These are phyloP conservation scores for Salix purpurea DNA, from an alignment of 345 rosid species.

Conservation along the genomic window DNA sequence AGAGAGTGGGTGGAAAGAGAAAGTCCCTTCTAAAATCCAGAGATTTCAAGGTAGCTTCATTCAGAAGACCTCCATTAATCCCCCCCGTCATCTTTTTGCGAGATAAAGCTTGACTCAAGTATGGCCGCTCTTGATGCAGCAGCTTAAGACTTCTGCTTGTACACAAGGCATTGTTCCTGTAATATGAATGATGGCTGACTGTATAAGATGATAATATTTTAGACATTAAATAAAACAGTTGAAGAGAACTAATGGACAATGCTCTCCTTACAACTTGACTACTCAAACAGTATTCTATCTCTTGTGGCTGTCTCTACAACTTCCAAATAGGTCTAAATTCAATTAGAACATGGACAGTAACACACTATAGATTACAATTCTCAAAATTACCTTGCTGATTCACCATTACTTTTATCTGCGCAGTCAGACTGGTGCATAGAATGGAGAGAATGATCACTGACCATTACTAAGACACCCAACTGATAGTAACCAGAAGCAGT, in stretches of 20 bases:
- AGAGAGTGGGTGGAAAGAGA: slow-evolving; percentile 69
- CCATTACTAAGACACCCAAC: slow-evolving; percentile 76
- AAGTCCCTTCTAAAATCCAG: slow-evolving; percentile 67
- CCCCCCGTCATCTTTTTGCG: slow-evolving; percentile 86
- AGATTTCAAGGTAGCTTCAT: slow-evolving; percentile 63
- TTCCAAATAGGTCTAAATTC: neutral
- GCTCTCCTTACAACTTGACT: neutral
- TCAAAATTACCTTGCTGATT: slow-evolving; percentile 52
- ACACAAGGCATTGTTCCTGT: slow-evolving; percentile 49
- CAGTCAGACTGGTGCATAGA: slow-evolving; percentile 39
- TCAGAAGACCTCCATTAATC: slow-evolving; percentile 81
- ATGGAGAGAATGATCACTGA: slow-evolving; percentile 52
- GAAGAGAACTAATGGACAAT: neutral
- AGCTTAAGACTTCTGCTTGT: slow-evolving; percentile 43
- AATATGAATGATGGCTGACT: slow-evolving; percentile 17
- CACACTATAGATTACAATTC: neutral
- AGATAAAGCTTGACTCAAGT: slow-evolving; percentile 59
- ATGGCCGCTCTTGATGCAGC: slow-evolving; percentile 52
- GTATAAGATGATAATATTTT: slow-evolving; percentile 3
- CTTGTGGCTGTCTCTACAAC: neutral
- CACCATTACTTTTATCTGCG: slow-evolving; percentile 40
- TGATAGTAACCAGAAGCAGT: slow-evolving; percentile 98
- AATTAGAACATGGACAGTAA: neutral
- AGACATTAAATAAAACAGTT: neutral
- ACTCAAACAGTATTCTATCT: neutral